phyloP scores from a whole-genome alignment of 2,329 filamentous ascomycete genomes.

The Bipolaris sorokiniana region DNA sequence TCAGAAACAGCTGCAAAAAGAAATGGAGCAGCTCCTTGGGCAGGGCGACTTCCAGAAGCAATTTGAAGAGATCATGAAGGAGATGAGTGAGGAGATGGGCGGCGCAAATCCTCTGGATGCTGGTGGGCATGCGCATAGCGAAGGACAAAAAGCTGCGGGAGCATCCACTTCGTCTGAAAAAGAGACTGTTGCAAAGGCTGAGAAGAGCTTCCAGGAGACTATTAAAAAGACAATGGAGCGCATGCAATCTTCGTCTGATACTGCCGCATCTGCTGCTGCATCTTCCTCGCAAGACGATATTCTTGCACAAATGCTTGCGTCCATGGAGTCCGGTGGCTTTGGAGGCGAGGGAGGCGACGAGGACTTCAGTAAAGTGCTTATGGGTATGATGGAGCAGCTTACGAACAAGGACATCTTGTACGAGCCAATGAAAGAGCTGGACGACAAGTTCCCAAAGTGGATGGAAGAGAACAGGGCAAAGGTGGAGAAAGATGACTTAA shows the following conservation, averaged over 20 bases:
- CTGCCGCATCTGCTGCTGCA: conserved; percentile 77
- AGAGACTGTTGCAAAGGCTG: conserved; percentile 50
- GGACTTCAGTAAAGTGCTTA: conserved; percentile 91
- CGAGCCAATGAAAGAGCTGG: conserved; percentile 96
- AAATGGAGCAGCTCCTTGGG: conserved; percentile 83
- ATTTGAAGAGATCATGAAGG: conserved; percentile 78
- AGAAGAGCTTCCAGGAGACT: conserved; percentile 85
- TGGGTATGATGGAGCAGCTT: conserved; percentile 98
- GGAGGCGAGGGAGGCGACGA: conserved; percentile 69
- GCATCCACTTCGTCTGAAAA: conserved; percentile 11
- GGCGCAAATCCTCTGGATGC: conserved; percentile 27
- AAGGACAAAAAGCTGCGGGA: conserved; percentile 19
- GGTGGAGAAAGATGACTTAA: conserved; percentile 70
- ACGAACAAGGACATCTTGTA: conserved; percentile 98
- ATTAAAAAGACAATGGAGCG: conserved; percentile 94
- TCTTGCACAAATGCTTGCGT: conserved; percentile 88
- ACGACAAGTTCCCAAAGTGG: conserved; percentile 92
- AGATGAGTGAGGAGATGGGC: conserved; percentile 58
- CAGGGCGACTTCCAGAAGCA: conserved; percentile 77
- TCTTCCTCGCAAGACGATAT: conserved; percentile 71
- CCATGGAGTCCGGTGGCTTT: conserved; percentile 71
- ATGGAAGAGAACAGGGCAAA: conserved; percentile 76
- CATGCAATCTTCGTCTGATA: conserved; percentile 87
- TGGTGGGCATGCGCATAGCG: conserved; percentile 27
- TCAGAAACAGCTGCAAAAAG: conserved; percentile 82